These are phyloP conservation scores for Paecilomyces formosus DNA, from an alignment of 2,329 filamentous ascomycete genomes.

Conservation along the genomic window DNA sequence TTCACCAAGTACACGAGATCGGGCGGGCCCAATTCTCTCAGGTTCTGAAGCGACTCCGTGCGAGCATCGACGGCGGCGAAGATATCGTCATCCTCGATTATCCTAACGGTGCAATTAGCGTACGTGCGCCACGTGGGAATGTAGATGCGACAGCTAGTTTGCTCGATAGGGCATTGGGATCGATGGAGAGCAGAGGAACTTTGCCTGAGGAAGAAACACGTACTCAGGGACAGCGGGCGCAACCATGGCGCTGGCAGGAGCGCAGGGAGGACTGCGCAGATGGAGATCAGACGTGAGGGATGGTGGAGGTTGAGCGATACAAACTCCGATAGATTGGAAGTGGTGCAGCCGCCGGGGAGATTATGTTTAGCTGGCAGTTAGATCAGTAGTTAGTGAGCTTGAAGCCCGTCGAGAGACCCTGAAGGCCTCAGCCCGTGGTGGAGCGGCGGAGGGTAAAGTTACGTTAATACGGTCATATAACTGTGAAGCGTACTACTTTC, in stretches of 20 bases:
- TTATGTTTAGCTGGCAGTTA: neutral
- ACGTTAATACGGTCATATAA: neutral
- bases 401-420: neutral
- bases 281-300: constrained; percentile 3
- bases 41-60: constrained; percentile 74
- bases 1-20: constrained; percentile 95
- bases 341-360: neutral
- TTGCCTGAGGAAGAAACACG: constrained; percentile 23
- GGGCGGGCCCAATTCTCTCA: constrained; percentile 90
- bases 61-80: constrained; percentile 79
- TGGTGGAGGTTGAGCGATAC: neutral
- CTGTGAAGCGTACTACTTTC: neutral
- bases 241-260: constrained; percentile 50
- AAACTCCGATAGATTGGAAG: neutral
- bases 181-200: constrained; percentile 7
- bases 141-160: neutral
- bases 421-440: neutral
- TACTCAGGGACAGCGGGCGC: constrained; percentile 71
- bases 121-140: neutral
- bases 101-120: constrained; percentile 44
- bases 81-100: constrained; percentile 88
- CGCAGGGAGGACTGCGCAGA: constrained; percentile 7
- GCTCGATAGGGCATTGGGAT: neutral
- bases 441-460: neutral
- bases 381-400: neutral